Evolutionary conservation across 2,329 filamentous ascomycete genomes (phyloP).

Genomic region (Pestalotiopsis sp.): DNA sequence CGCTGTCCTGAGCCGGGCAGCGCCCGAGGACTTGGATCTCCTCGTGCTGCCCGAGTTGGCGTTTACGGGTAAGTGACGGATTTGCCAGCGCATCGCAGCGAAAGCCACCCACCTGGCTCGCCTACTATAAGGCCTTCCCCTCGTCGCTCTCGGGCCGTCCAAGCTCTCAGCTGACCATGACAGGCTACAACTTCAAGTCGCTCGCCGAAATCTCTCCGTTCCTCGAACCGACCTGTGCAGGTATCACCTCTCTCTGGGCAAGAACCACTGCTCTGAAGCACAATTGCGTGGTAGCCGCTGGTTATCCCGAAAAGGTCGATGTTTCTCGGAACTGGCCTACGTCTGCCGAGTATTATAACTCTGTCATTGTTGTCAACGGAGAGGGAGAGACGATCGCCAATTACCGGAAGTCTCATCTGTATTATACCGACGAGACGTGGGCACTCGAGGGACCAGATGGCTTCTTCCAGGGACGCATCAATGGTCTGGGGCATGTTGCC

Average conservation of each 20-base stretch:
- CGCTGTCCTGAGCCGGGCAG: constrained; percentile 56
- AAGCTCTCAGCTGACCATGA: neutral
- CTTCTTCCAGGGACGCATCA: constrained; percentile 49
- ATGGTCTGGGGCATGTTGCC: constrained; percentile 51
- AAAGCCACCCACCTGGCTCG: too few relatives aligned
- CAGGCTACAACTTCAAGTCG: constrained; percentile 78
- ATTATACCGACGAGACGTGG: constrained; percentile 64
- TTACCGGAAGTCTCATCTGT: constrained; percentile 63
- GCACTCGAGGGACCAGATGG: constrained; percentile 55
- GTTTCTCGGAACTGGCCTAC: constrained; percentile 51
- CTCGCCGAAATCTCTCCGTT: constrained; percentile 68
- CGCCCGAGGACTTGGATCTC: constrained; percentile 63
- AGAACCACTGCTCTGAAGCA: constrained; percentile 65
- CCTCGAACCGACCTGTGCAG: constrained; percentile 67
- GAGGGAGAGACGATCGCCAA: constrained; percentile 63
- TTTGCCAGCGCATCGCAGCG: too few relatives aligned
- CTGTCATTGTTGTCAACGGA: constrained; percentile 53
- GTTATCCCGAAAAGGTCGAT: constrained; percentile 74
- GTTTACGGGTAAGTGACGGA: constrained; percentile 61
- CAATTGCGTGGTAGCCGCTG: constrained; percentile 69
- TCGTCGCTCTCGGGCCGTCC: too few relatives aligned
- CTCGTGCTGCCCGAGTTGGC: constrained; percentile 77
- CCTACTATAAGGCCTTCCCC: neutral
- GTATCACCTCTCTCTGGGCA: constrained; percentile 74
- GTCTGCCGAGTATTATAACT: constrained; percentile 43